phyloP scores from a whole-genome alignment of 305 asterid genomes.

The Euphrasia arctica region DNA sequence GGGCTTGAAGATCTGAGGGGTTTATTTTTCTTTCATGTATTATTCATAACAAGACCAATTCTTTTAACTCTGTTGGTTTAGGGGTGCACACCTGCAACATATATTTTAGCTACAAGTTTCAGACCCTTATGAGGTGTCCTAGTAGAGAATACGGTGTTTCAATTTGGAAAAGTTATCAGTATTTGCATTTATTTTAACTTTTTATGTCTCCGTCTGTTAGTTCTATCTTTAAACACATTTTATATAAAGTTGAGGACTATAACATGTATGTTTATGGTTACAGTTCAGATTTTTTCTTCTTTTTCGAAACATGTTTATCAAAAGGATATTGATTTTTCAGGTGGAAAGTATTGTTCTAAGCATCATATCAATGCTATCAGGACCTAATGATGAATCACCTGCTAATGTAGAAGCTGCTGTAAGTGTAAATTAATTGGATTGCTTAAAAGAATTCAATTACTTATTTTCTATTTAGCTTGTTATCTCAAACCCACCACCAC shows the following conservation, averaged over 20 bases:
- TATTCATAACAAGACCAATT: no score
- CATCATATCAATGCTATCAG: slow-evolving; percentile 95
- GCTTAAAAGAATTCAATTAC: not conserved
- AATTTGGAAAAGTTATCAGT: not conserved
- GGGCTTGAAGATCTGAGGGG: not conserved
- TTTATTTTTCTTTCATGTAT: not conserved
- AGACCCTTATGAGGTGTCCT: not conserved
- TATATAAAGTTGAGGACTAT: no score
- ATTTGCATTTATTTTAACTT: not conserved
- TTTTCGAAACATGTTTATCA: slow-evolving; percentile 9
- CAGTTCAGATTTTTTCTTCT: not conserved
- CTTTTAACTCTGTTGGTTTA: not conserved
- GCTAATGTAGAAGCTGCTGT: slow-evolving; percentile 99
- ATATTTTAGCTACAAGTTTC: not conserved
- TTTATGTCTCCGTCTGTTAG: not conserved
- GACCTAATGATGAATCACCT: slow-evolving; percentile 96
- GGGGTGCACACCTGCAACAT: not conserved
- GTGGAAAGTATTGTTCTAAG: slow-evolving; percentile 98
- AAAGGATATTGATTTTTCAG: slow-evolving; percentile 41
- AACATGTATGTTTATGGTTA: no score
- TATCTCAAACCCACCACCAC: not conserved
- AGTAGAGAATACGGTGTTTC: not conserved
- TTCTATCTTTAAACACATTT: no score
- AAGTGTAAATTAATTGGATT: slow-evolving; percentile 37
- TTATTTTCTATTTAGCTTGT: not conserved